phyloP scores from a whole-genome alignment of 306 rosid genomes.

The Calophaca sinica region DNA sequence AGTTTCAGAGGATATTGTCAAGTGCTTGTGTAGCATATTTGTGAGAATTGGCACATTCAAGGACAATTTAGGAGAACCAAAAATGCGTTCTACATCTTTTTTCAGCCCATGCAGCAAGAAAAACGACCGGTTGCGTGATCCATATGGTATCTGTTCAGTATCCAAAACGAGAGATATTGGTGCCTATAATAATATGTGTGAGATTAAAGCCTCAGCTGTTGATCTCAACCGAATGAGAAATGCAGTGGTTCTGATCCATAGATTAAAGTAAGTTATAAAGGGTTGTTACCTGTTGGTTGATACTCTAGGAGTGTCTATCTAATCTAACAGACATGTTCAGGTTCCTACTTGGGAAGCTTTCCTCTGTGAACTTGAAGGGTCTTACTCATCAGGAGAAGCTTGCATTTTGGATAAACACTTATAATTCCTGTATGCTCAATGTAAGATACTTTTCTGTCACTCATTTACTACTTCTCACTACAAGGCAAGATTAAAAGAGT shows the following conservation, averaged over 20 bases:
- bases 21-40: conserved; percentile 75
- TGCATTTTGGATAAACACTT: conserved; percentile 95
- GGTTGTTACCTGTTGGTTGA: conserved; percentile 20
- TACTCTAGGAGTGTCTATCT: conserved; percentile 11
- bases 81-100: conserved; percentile 13
- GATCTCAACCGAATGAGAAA: conserved; percentile 70
- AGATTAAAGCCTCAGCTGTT: conserved; percentile 66
- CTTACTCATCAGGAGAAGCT: conserved; percentile 95
- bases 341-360: conserved; percentile 73
- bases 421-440: conserved; percentile 90
- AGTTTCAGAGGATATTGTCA: conserved; percentile 79
- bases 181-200: conserved; percentile 64
- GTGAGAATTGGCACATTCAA: conserved; percentile 62
- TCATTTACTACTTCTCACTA: conserved; percentile 17
- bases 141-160: conserved; percentile 68
- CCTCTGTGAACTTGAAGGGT: conserved; percentile 76
- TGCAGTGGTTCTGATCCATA: conserved; percentile 65
- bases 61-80: conserved; percentile 57
- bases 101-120: conserved; percentile 49
- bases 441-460: conserved; percentile 57
- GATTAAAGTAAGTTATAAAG: conserved; percentile 73
- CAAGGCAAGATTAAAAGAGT: not conserved
- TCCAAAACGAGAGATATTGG: conserved; percentile 65
- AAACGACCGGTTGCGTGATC: conserved; percentile 62
- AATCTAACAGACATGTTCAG: conserved; percentile 52